Base-by-base conservation (phyloP, 2,329 filamentous ascomycete species). In the Daldinia eschscholtzii region DNA sequence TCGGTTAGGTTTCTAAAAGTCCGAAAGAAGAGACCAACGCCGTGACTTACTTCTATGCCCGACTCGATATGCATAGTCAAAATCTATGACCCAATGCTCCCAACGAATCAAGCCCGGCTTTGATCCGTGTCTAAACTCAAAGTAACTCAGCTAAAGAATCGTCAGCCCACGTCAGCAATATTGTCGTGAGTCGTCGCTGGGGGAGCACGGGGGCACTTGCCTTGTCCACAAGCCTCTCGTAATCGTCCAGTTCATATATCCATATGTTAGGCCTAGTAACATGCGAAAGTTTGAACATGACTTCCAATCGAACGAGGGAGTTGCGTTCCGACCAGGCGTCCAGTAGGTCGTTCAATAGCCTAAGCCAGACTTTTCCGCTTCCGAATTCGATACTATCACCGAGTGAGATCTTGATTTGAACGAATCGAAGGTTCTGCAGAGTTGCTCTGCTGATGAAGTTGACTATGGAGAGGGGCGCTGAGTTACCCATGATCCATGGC, bases 321-420 rank as follows among this genome's bases (percentile, higher is more conserved):
- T 79, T 78, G 46, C 67, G 71, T 37, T 73, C 64, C 3, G 69
- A 65, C 70, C 79, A 74, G 28, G 72, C 69, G n/a, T 58, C 63
- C 15, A 80, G 46, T 12, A 80, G 42, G 18, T 78, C 72, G 6
- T 71, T 60, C 12, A 80, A 35, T 18, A 80, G 50, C 9, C 39
- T 41, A 9, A 63, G 56, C 79, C 79, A 80, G 15, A 78, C 61
- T 33, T 69, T 70, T 5, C 75, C 76, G 67, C 76, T 73, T 39
- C 50, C 72, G 61, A 74, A 71, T 2, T 70, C 55, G 6, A 39
- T 41, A 18, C 73, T 74, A 18, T 79, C 74, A 33, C 78, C 78
- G 9, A 81, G 70, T 6, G 76, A 68, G 23, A 79, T 61, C 28
- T 76, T 76, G 52, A 81, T 65, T 60, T 80, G 76, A 50, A 79